Evolutionary conservation across 2,329 filamentous ascomycete genomes (phyloP).

Genomic region (Microsporum canis): DNA sequence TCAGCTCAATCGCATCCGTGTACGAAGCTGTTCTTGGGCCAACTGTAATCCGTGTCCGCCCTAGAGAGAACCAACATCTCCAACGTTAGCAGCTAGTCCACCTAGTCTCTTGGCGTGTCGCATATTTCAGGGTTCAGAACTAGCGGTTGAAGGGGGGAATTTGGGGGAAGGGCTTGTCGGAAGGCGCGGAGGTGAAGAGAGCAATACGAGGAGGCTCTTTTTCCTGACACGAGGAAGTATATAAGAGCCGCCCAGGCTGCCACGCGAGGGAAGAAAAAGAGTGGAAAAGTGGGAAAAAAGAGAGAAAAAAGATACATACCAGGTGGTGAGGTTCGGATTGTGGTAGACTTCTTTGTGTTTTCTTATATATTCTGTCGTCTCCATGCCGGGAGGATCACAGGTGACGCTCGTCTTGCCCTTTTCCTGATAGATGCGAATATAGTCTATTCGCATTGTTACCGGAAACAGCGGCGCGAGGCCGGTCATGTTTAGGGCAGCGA

Average conservation of each 20-base stretch:
- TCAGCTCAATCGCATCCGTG: slow-evolving; percentile 38
- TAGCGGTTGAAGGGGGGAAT: neutral
- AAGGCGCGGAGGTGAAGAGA: neutral
- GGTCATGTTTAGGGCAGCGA: slow-evolving; percentile 50
- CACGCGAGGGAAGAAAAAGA: neutral
- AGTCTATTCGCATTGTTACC: slow-evolving; percentile 56
- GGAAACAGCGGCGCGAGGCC: slow-evolving; percentile 47
- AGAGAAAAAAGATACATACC: slow-evolving; percentile 33
- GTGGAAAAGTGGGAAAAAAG: neutral
- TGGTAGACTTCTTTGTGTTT: slow-evolving; percentile 50
- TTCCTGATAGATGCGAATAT: slow-evolving; percentile 60
- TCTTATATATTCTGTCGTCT: slow-evolving; percentile 56
- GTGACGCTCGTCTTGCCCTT: slow-evolving; percentile 47
- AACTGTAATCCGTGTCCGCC: slow-evolving; percentile 42
- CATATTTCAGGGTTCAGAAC: neutral
- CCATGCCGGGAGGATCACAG: slow-evolving; percentile 56
- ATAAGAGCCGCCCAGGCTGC: neutral
- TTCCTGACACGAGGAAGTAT: neutral
- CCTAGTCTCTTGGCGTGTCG: slow-evolving; percentile 1
- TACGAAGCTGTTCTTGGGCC: slow-evolving; percentile 53
- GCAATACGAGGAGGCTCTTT: neutral
- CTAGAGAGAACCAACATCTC: slow-evolving; percentile 18
- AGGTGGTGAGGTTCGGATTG: slow-evolving; percentile 53
- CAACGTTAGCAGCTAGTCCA: neutral
- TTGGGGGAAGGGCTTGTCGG: neutral